Evolutionary conservation across 257 asterid species (phyloP).

Genomic region (Solanum arcanum): DNA sequence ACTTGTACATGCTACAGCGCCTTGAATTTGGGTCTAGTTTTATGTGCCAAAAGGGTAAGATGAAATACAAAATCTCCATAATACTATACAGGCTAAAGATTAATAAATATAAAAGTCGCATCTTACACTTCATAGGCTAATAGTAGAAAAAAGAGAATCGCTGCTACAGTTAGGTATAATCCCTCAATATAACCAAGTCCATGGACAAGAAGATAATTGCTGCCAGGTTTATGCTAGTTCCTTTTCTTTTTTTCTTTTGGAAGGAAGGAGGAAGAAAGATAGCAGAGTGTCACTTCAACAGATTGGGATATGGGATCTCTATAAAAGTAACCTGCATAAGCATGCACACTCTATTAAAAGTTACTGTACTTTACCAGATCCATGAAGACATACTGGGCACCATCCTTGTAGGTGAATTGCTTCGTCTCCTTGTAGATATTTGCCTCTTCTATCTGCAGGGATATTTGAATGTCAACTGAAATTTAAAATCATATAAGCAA

Average conservation of each 20-base stretch:
- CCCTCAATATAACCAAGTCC: neutral
- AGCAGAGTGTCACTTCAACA: neutral
- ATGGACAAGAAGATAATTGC: neutral
- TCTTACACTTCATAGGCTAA: neutral
- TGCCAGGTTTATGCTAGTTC: neutral
- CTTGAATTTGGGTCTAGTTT: neutral
- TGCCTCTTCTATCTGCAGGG: conserved; percentile 72
- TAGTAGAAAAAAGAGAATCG: neutral
- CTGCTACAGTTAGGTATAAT: neutral
- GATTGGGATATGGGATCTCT: neutral
- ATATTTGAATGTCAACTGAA: neutral
- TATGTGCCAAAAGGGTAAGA: neutral
- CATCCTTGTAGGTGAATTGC: conserved; percentile 90
- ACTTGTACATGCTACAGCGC: neutral
- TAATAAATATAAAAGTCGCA: neutral
- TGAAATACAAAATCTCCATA: neutral
- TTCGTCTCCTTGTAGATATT: conserved; percentile 75
- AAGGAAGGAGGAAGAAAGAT: neutral
- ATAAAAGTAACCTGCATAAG: neutral
- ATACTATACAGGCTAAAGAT: neutral
- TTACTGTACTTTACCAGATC: conserved; percentile 47
- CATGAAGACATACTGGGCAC: conserved; percentile 87
- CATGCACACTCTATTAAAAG: neutral
- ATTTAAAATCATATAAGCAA: neutral
- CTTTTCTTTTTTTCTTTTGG: neutral